phyloP scores from a whole-genome alignment of 305 asterid genomes.

The Solanum hybrid region DNA sequence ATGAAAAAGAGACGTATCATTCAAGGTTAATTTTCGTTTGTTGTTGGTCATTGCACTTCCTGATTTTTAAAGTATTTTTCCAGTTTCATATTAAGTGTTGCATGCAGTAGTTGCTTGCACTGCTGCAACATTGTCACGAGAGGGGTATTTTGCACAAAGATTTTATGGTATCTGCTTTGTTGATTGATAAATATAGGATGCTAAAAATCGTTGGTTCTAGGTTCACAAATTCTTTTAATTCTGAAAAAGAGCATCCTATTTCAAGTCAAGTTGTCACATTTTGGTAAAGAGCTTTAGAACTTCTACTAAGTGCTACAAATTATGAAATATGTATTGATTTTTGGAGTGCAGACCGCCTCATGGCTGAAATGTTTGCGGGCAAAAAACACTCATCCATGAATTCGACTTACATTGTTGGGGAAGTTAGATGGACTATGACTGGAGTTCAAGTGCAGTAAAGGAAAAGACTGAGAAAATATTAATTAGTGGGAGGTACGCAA shows the following conservation, averaged over 20 bases:
- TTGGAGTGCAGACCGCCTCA: background rate
- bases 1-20: background rate
- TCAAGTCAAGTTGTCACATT: background rate
- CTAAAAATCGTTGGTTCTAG: background rate
- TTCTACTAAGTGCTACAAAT: background rate
- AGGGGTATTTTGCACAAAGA: no score
- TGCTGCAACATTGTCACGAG: no score
- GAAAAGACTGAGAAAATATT: conserved; percentile 81
- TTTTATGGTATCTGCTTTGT: background rate
- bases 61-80: background rate
- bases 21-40: background rate
- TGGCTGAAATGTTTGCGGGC: background rate
- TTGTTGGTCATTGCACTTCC: background rate
- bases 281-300: background rate
- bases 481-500: conserved; percentile 50
- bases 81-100: background rate
- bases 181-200: background rate
- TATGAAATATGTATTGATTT: no score
- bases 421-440: conserved; percentile 72
- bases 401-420: no score
- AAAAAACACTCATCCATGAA: no score
- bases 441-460: conserved; percentile 85
- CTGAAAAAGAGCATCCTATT: background rate
- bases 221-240: no score
- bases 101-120: background rate